Base-by-base conservation (phyloP, 2,329 filamentous ascomycete species). In the Fusarium paranaense region DNA sequence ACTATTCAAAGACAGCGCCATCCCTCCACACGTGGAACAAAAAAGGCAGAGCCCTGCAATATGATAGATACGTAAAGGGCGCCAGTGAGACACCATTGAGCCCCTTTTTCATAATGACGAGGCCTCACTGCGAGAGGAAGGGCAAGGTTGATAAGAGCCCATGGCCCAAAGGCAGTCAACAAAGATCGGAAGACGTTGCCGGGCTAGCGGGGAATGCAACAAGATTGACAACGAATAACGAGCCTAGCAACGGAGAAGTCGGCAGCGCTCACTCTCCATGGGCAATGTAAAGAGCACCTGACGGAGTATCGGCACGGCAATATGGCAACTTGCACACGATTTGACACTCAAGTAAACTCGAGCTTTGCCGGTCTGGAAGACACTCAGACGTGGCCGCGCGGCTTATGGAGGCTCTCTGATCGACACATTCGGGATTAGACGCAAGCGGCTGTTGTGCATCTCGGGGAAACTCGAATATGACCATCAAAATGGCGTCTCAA, bases 181-280 rank as follows among this genome's bases (percentile, higher is more conserved):
- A 14, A 13, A 37, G 32, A 62, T 50, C 27, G 50, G 33, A 61
- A 40, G 22, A 50, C 22, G 33, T 47, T 40, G 64, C 71, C 64
- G 68, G 60, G 58, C 58, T 22, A 56, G 45, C 42, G 40, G 61
- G 71, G 64, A 74, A 74, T 72, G 72, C 32, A 62, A 60, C 37
- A 35, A 72, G n/a, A 74, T 74, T 52, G 27, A 30, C 37, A 37
- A 61, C 37, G 16, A 37, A 64, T 42, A 40, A 25, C 22, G 54
- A 56, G 71, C 16, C 4, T 20, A 18, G 42, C 57, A 57, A 64
- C 40, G 56, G 62, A 50, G 37, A 65, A 63, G 37, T n/a, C 20
- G 30, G 33, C 38, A 58, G 64, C 37, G 54, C 10, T 33, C 40
- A 37, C 20, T 18, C 37, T 25, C 47, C 20, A 38, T 57, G 16